Evolutionary conservation across 495 filamentous ascomycete species (phyloP), one percentile per base, ranked within the genome.

Genomic region (Pyrenula massariospora): DNA sequence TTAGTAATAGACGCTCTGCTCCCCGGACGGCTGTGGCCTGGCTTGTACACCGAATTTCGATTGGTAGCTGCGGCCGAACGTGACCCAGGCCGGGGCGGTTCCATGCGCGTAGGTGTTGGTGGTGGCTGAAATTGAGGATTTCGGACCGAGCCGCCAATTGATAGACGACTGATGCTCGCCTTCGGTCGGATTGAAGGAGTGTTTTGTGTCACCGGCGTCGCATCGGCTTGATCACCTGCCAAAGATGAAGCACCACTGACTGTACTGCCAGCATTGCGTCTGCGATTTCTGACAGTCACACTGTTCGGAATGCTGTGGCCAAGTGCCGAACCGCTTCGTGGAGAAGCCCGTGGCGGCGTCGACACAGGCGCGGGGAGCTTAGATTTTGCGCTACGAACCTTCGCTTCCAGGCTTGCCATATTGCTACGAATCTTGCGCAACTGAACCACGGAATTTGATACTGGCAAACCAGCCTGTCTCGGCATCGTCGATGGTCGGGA

Each of bases 341-440:
- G 89, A 1, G 89, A 92, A 24, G 78, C 75, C 24, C 85, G 84
- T n/a, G 91, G 89, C 3, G 93, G 91, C 1, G 88, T 91, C 53
- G 73, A 79, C 12, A 80, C 80, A 10, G 88, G 88, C 2, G 82
- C 87, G 0, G 93, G 93, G 1, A 98, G 80, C 67, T 95, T 95
- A 25, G 90, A 95, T 59, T 89, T 83, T 22, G 88, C 93, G n/a
- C 86, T 89, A 52, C 97, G 91, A 5, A 98, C 91, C 25, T 92
- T 79, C 57, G 91, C 86, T 68, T 97, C 94, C 48, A 98, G 82
- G 59, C 86, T 84, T 68, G 95, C 89, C 94, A 98, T 96, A 70
- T 96, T 93, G 22, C 88, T 91, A 56, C 92, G 93, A 55, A 98
- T 81, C 2, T 84, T 85, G 23, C 93, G 89, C 64, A 97, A 92